Evolutionary conservation across 225 moss, liverwort and hornwort genomes (phyloP), one percentile per base, ranked within the genome.

Genomic region (Pseudisothecium myosuroides): DNA sequence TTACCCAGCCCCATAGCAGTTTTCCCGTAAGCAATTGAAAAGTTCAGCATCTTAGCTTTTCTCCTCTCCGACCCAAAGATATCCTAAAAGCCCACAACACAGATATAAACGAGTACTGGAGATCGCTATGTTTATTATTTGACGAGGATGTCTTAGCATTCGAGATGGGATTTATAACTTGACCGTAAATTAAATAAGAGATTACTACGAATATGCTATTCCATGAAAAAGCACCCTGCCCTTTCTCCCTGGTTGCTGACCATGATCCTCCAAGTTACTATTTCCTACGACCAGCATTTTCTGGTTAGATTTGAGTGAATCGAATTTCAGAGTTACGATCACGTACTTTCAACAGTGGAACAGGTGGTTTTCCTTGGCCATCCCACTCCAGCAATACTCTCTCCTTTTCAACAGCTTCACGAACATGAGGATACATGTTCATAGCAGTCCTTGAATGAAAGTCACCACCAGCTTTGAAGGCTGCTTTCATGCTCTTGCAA

Each of bases 21-120:
- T 92, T 99, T 99, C 27, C 99, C 99, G 65, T 99, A 99, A 20
- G 99, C 99, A 91, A 99, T 97, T 54, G 99, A 99, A 81, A 99
- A 99, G 84, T 99, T 99, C 61, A 99, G 91, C 99, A 99, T 99
- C 94, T 99, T 99, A 5, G 99, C 99, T 95, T 99, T 99, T 86
- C 99, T 94, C 82, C 99, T 97, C 89, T 99, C 99, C 63, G 96
- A 94, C 80, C 95, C 97, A 93, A 96, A 99, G 36, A 96, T 87
- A 92, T 99, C 99, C 99, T 97, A 85, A 61, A 82, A 80, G 17
- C 32, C 77, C 87, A 93, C 72, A 83, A 55, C 54, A 90, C 20
- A 81, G 34, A 87, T 58, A 64, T 29, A 64, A 71, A 81, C 52
- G 14, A 84, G 71, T 24, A 71, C 47, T 82, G 47, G 16, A 63